phyloP scores from a whole-genome alignment of 2,329 filamentous ascomycete species.

The Spiromastix sp. region DNA sequence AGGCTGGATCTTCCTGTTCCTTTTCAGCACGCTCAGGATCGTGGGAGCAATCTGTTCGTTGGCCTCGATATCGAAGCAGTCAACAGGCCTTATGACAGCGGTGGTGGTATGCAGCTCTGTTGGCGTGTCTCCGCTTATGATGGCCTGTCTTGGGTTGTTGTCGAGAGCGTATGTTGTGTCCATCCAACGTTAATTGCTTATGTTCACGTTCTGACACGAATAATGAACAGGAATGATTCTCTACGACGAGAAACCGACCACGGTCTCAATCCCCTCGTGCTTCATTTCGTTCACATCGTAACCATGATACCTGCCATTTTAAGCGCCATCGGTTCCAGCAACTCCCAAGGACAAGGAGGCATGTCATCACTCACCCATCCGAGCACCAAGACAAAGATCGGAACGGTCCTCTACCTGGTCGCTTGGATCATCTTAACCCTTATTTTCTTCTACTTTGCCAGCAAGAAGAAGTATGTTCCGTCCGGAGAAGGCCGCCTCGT shows the following conservation, averaged over 20 bases:
- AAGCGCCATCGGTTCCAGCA: constrained; percentile 36
- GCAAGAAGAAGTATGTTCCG: constrained; percentile 24
- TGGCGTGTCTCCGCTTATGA: constrained; percentile 40
- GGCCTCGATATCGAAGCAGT: constrained; percentile 36
- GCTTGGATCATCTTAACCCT: constrained; percentile 29
- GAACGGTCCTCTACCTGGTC: constrained; percentile 34
- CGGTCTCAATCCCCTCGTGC: constrained; percentile 16
- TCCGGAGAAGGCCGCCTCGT: constrained; percentile 39
- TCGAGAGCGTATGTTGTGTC: constrained; percentile 21
- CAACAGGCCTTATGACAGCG: constrained; percentile 27
- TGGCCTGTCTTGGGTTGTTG: constrained; percentile 37
- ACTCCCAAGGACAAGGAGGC: constrained; percentile 18
- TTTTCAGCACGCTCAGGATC: constrained; percentile 44
- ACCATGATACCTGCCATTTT: constrained; percentile 26
- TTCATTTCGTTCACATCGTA: constrained; percentile 22
- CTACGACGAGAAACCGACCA: constrained; percentile 11
- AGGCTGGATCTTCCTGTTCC: constrained; percentile 45
- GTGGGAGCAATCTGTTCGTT: constrained; percentile 42
- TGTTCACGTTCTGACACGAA: background rate
- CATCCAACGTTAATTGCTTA: background rate
- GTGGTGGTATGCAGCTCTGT: constrained; percentile 37
- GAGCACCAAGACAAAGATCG: constrained; percentile 31
- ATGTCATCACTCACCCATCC: constrained; percentile 19
- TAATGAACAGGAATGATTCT: constrained; percentile 14
- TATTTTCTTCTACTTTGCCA: constrained; percentile 21